A percentile compares a stretch with the other conserved stretches of the same genome.
Conservation (phyloP, 2,329 filamentous ascomycete species). For the Calonectria hongkongensis region DNA sequence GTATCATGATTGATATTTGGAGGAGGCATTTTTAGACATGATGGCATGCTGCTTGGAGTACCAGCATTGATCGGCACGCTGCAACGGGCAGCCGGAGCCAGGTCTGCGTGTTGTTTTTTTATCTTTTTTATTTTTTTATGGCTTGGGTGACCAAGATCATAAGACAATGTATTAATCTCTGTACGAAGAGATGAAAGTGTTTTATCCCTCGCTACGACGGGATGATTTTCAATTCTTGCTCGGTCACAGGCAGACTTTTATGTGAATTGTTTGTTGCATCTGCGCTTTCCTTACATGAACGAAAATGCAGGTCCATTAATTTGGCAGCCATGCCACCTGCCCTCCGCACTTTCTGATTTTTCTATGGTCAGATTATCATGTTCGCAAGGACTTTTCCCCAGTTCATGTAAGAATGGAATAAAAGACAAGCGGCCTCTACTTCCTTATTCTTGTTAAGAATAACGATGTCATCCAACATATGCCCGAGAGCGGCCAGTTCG, state of each 20-base stretch:
- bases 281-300: slow-evolving; percentile 24
- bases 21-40: slow-evolving; percentile 50
- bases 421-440: background rate
- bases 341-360: background rate
- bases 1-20: slow-evolving; percentile 38
- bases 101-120: slow-evolving; percentile 36
- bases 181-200: background rate
- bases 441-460: no score
- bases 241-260: background rate
- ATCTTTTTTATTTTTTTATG: slow-evolving; percentile 20
- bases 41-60: slow-evolving; percentile 41
- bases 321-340: background rate
- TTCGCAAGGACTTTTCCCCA: background rate
- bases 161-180: slow-evolving; percentile 24
- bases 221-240: background rate
- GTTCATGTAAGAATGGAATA: no score
- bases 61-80: slow-evolving; percentile 33
- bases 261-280: slow-evolving; percentile 16
- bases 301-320: background rate
- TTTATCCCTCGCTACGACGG: background rate
- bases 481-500: slow-evolving; percentile 24
- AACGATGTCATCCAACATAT: background rate
- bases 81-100: slow-evolving; percentile 36
- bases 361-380: background rate
- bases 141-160: slow-evolving; percentile 34